phyloP scores from a whole-genome alignment of 208 protist species.

The Acanthamoeba healyi region DNA sequence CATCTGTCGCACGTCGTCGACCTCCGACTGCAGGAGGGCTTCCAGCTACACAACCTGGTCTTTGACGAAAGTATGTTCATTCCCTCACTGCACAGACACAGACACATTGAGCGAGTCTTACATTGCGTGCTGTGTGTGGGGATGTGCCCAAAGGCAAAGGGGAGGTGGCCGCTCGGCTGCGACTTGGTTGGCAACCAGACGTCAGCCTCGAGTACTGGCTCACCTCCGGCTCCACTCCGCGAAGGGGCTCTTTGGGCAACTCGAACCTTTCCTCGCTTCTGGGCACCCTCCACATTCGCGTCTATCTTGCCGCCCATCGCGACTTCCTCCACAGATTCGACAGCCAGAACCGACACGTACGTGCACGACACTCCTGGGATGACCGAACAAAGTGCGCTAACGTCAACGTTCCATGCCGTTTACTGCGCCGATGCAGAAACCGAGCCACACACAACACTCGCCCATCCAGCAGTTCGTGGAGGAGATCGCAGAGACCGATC shows the following conservation, averaged over 20 bases:
- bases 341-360: slow-evolving; percentile 4
- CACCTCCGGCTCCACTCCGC: not conserved
- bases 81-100: not conserved
- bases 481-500: slow-evolving; percentile 59
- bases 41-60: slow-evolving; percentile 57
- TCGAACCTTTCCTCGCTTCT: not conserved
- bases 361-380: not conserved
- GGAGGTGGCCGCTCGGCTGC: slow-evolving; percentile 18
- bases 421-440: not conserved
- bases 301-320: slow-evolving; percentile 6
- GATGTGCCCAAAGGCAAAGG: not conserved
- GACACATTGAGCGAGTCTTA: too few relatives aligned
- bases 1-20: slow-evolving; percentile 65
- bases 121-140: too few relatives aligned
- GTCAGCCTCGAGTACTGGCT: slow-evolving; percentile 46
- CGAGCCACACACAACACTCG: slow-evolving; percentile 18
- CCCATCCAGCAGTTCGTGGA: slow-evolving; percentile 66
- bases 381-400: too few relatives aligned
- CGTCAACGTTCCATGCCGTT: not conserved
- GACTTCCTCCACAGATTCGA: slow-evolving; percentile 17
- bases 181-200: slow-evolving; percentile 56
- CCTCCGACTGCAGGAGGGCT: slow-evolving; percentile 66
- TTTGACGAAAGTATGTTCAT: not conserved
- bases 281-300: not conserved
- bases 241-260: not conserved